phyloP scores from a whole-genome alignment of 192 early-diverging fungal genomes.

The Gryganskiella cystojenkinii region DNA sequence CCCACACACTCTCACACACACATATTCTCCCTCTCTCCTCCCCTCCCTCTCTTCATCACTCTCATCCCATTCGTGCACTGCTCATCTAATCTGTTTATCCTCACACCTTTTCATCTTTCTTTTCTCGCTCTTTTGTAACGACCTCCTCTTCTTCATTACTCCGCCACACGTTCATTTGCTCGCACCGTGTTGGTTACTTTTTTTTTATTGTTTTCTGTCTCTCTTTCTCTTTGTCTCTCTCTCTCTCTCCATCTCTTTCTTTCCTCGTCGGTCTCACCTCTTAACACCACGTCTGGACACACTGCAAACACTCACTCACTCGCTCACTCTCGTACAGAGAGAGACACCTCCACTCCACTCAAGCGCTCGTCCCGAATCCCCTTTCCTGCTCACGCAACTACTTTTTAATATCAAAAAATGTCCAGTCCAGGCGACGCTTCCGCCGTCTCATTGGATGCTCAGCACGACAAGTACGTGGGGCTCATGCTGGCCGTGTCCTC shows the following conservation, averaged over 20 bases:
- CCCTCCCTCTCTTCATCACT: background rate
- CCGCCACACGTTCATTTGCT: no score
- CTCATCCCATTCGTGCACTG: background rate
- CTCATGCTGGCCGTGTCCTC: conserved; percentile 90
- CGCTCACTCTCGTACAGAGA: background rate
- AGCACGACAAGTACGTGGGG: conserved; percentile 83
- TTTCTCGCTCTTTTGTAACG: background rate
- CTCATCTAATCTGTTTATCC: no score
- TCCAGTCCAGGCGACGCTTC: conserved; percentile 23
- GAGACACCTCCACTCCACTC: background rate
- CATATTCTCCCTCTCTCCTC: background rate
- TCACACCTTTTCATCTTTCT: background rate
- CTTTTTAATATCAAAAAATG: conserved; percentile 9
- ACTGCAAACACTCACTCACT: background rate
- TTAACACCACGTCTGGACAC: background rate
- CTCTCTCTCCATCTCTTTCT: background rate
- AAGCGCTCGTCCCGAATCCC: background rate
- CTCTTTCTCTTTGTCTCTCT: background rate
- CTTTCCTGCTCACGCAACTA: background rate
- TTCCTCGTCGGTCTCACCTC: no score
- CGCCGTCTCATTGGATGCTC: conserved; percentile 31
- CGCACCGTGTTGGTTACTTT: no score
- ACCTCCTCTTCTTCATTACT: background rate
- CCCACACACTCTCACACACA: background rate
- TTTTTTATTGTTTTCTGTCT: background rate